Percentiles rank a stretch among this genome's conserved stretches.
Conservation (phyloP, 805 yeast species). For the Teunomyces aglyptinius region DNA sequence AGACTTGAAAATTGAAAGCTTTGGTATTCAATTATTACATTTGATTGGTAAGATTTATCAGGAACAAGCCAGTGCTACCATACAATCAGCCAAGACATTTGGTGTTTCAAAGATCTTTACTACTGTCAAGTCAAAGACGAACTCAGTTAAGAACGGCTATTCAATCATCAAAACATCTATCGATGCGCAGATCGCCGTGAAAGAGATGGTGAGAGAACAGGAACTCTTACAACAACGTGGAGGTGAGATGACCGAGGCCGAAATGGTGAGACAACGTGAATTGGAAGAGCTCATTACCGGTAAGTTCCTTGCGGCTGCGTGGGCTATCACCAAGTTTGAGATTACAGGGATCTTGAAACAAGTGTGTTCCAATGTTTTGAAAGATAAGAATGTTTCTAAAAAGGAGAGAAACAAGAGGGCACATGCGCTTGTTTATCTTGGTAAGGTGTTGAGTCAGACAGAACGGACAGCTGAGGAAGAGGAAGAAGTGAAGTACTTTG, state of each 20-base stretch:
- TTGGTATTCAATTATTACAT: conserved; percentile 85
- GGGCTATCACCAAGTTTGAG: conserved; percentile 92
- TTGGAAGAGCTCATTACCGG: conserved; percentile 83
- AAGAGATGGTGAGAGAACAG: conserved; percentile 71
- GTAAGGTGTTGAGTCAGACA: conserved; percentile 63
- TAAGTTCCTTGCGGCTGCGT: conserved; percentile 86
- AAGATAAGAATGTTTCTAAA: conserved; percentile 59
- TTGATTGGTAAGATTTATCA: conserved; percentile 79
- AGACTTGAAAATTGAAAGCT: conserved; percentile 88
- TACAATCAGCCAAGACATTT: conserved; percentile 74
- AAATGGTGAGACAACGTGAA: conserved; percentile 50
- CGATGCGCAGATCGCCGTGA: conserved; percentile 75
- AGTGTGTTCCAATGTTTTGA: conserved; percentile 50
- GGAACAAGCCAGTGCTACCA: conserved; percentile 68
- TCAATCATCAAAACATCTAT: conserved; percentile 78
- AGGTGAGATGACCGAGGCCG: conserved; percentile 32
- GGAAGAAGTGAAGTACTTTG: conserved; percentile 88
- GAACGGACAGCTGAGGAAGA: conserved; percentile 83
- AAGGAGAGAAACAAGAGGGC: conserved; percentile 73
- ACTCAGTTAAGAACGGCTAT: conserved; percentile 79
- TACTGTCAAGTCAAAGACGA: conserved; percentile 79
- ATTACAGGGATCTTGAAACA: conserved; percentile 81
- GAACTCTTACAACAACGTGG: conserved; percentile 39
- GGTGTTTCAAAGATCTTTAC: conserved; percentile 86
- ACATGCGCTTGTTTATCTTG: conserved; percentile 70